phyloP scores from a whole-genome alignment of 306 rosid genomes.

The Cucurbita pepo region DNA sequence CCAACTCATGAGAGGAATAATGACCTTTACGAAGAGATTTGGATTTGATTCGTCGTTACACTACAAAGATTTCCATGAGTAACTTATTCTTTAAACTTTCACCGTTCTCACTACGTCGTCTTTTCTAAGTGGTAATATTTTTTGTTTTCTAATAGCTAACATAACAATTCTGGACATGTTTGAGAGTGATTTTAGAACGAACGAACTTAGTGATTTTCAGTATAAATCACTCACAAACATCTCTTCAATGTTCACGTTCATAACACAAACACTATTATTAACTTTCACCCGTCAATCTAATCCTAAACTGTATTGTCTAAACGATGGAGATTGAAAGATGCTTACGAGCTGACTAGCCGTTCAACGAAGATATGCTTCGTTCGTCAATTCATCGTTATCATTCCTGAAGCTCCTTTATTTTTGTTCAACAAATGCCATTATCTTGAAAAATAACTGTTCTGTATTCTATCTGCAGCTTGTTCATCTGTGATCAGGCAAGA shows the following conservation, averaged over 20 bases:
- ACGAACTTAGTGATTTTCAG: too few species aligned
- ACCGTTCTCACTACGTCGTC: not conserved
- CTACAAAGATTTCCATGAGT: too few species aligned
- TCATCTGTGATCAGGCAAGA: slow-evolving; percentile 19
- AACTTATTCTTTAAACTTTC: not conserved
- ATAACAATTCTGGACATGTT: too few species aligned
- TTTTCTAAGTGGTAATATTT: not conserved
- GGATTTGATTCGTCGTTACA: too few species aligned
- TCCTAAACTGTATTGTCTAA: not conserved
- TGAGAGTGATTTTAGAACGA: too few species aligned
- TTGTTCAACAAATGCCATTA: not conserved
- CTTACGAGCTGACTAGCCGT: not conserved
- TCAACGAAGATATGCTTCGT: not conserved
- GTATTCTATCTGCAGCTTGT: slow-evolving; percentile 37
- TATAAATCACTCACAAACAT: too few species aligned
- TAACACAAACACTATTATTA: not conserved
- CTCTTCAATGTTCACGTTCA: not conserved
- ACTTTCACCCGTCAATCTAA: not conserved
- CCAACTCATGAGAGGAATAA: not conserved
- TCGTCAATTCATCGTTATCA: not conserved
- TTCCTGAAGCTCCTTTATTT: not conserved
- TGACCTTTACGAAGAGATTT: not conserved
- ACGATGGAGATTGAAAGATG: not conserved
- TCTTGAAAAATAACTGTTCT: not conserved
- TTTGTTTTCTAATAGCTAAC: not conserved